Evolutionary conservation across 495 filamentous ascomycete genomes (phyloP), one percentile per base, ranked within the genome.

Genomic region (Penicillium cosmopolitanum): DNA sequence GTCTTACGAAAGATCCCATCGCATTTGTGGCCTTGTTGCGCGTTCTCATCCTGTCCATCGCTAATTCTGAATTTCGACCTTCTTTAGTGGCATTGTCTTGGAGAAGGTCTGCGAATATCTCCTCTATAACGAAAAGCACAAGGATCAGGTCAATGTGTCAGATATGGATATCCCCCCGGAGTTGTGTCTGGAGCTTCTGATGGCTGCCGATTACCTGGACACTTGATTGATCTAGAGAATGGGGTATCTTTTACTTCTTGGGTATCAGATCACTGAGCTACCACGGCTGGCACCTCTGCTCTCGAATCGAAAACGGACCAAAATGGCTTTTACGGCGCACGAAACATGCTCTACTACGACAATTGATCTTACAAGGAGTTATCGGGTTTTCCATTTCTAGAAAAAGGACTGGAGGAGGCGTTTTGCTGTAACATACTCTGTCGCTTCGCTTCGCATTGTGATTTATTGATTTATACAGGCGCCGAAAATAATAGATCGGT

Each of bases 71-170:
- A 47, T 31, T 51, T 21, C 44, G 35, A 28, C 13, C 50, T 31
- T 5, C 1, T 44, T 28, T 63, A 96, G 92, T 69, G 92, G 87
- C 47, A 66, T 89, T 15, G 85, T 97, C 25, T 84, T 98, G 3
- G 93, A 96, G 69, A 94, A 93, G 73, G 89, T 96, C 38, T 91
- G 86, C 72, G 90, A 96, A 76, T 97, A 96, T 75, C 89, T 96
- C 59, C 89, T 90, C 62, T 96, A 94, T 77, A 89, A 89, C 72
- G 83, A 96, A 71, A 92, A 91, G 73, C 82, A 95, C 72, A 86
- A 83, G 55, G 84, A 94, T 57, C 77, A 76, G 58, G 82, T 84
- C 51, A 87, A 96, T 60, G 91, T 97, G 19, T 85, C 91, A 5
- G 95, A 98, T 72, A 93, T 97, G 91, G 92, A 97, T 18, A 83